Evolutionary conservation across 352 stramenopile species (phyloP), one percentile per base, ranked within the genome.

Genomic region (Phytopythium delawarense): DNA sequence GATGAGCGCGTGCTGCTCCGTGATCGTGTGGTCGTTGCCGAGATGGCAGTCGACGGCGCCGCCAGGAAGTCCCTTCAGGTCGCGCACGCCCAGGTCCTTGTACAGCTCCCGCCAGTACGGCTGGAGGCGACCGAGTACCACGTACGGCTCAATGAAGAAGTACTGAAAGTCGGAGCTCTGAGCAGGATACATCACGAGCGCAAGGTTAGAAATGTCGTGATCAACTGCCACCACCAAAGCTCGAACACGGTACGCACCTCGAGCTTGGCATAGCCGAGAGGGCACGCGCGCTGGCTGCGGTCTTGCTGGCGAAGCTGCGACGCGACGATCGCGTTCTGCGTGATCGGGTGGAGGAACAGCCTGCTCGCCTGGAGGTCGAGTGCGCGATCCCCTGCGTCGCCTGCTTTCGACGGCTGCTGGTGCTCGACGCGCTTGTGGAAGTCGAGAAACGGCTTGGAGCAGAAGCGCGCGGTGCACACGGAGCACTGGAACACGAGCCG

Each of bases 201-300:
- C 4, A 11, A 51, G 45, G 42, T 49, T 49, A 25, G 42, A 21
- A 21, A 12, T 0, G 7, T 11, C 8, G 15, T 21, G 16, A 45
- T n/a, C 40, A 45, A 49, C 18, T 40, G 4, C 20, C 37, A 18
- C 2, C 32, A 2, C 30, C 16, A 18, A 9, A 16, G 18, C 35
- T 42, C 52, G 44, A 37, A 23, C 30, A 45, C 21, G n/a, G 13
- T 44, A 59, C 65, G 52, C 71, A 91, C 81, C 81, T 88, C 65
- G 16, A 95, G 64, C 40, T 93, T 93, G 21, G 83, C 86, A 57
- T 88, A 95, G 12, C 79, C 86, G 44, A 84, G 62, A 9, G 84
- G 76, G 37, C 63, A 66, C 35, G 61, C 66, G 30, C 50, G 51
- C 57, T 65, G 40, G 40, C 20, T 62, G 34, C 60, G 61, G 44